phyloP scores from a whole-genome alignment of 164 flowering plant species.

The Akebia trifoliata region DNA sequence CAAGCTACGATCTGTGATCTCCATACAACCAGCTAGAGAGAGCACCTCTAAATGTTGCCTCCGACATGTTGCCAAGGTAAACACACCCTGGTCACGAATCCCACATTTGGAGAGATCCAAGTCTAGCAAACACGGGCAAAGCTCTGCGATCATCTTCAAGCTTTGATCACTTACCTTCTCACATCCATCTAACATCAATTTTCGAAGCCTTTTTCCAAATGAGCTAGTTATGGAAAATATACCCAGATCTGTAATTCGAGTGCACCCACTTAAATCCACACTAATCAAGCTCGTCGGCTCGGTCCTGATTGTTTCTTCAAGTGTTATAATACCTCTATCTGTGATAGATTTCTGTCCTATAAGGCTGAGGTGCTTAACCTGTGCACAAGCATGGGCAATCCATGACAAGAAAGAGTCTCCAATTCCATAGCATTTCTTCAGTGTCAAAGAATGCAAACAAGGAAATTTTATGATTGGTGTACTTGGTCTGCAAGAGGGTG shows the following conservation, averaged over 20 bases:
- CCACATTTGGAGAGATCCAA: slow-evolving; percentile 61
- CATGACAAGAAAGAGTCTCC: slow-evolving; percentile 38
- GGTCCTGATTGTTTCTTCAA: slow-evolving; percentile 50
- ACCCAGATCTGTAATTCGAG: slow-evolving; percentile 49
- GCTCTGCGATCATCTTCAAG: slow-evolving; percentile 49
- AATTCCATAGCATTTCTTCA: slow-evolving; percentile 48
- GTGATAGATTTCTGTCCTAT: slow-evolving; percentile 24
- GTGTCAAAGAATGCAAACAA: slow-evolving; percentile 38
- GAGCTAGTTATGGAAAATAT: slow-evolving; percentile 31
- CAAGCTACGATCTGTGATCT: slow-evolving; percentile 25
- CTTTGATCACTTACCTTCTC: slow-evolving; percentile 46
- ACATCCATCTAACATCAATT: slow-evolving; percentile 58
- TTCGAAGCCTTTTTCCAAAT: slow-evolving; percentile 55
- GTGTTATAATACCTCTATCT: slow-evolving; percentile 47
- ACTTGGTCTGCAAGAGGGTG: slow-evolving; percentile 6
- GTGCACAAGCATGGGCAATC: slow-evolving; percentile 44
- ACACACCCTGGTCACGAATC: slow-evolving; percentile 51
- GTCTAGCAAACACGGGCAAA: slow-evolving; percentile 46
- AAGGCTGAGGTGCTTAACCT: slow-evolving; percentile 40
- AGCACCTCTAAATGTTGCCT: slow-evolving; percentile 51
- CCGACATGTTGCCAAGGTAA: slow-evolving; percentile 34
- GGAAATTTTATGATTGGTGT: slow-evolving; percentile 20
- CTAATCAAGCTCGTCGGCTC: slow-evolving; percentile 33
- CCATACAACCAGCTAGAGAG: slow-evolving; percentile 55
- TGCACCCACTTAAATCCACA: slow-evolving; percentile 41